Percentiles rank a stretch among this genome's conserved stretches.
Evolutionary conservation across 441 rosid genomes (phyloP).

Genomic region (Populus hybrid): DNA sequence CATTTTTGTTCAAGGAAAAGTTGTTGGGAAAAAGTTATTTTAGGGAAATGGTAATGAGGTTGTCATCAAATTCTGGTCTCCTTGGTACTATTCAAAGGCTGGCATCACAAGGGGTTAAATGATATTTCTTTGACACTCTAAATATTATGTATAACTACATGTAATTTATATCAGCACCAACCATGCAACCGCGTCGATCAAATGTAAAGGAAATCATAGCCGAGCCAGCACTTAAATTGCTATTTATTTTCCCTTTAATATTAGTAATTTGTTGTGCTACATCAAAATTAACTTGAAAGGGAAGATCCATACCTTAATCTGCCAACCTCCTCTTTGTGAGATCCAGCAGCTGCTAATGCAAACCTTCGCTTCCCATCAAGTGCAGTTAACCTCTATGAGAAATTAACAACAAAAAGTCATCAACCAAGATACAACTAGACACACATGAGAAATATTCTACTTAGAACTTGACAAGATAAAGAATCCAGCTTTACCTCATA

Average conservation of each 20-base stretch:
- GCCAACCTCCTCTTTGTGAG: constrained; percentile 91
- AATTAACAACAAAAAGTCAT: constrained; percentile 17
- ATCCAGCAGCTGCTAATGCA: constrained; percentile 95
- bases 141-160: background rate
- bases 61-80: background rate
- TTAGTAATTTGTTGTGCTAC: background rate
- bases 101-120: background rate
- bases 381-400: constrained; percentile 83
- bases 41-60: background rate
- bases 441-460: background rate
- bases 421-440: constrained; percentile 7
- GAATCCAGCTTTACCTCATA: constrained; percentile 66
- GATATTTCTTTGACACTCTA: background rate
- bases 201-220: background rate
- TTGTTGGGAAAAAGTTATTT: background rate
- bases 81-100: background rate
- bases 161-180: background rate
- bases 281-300: constrained; percentile 19
- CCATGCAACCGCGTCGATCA: background rate
- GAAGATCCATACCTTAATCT: constrained; percentile 66
- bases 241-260: constrained; percentile 7
- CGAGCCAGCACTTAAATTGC: background rate
- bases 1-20: background rate
- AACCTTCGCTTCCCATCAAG: constrained; percentile 98
- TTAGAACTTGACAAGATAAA: constrained; percentile 11